A percentile compares a stretch with the other conserved stretches of the same genome.
Conservation (phyloP, 768 basidiomycete species). For the Chalciporus pseudorubinellus region DNA sequence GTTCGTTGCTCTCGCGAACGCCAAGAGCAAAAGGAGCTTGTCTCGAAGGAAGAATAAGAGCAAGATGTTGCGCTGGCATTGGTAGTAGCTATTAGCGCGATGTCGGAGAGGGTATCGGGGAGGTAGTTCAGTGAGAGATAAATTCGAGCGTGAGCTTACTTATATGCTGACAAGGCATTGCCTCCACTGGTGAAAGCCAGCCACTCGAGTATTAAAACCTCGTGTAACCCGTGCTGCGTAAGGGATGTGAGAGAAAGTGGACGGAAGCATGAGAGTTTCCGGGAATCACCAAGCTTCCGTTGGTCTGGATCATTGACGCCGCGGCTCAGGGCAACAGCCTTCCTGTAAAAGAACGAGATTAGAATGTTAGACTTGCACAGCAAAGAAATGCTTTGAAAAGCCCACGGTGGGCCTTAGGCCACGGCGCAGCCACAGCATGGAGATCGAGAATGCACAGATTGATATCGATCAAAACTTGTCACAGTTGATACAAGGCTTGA, state of each 20-base stretch:
- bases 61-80: constrained; percentile 29
- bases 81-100: constrained; percentile 4
- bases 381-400: constrained; percentile 18
- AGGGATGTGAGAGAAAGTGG: constrained; percentile 26
- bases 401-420: constrained; percentile 7
- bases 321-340: constrained; percentile 34
- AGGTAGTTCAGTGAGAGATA: constrained; percentile 20
- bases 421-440: constrained; percentile 21
- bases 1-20: constrained; percentile 36
- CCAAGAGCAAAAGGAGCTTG: constrained; percentile 37
- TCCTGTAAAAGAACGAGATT: constrained; percentile 28
- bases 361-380: constrained; percentile 31
- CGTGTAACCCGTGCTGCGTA: constrained; percentile 35
- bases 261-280: constrained; percentile 22
- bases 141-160: constrained; percentile 18
- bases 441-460: constrained; percentile 10
- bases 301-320: constrained; percentile 32
- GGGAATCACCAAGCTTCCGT: constrained; percentile 19
- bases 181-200: constrained; percentile 26
- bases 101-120: constrained; percentile 13
- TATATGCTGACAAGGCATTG: constrained; percentile 32
- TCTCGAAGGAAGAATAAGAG: constrained; percentile 32
- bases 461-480: constrained; percentile 3
- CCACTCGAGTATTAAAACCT: constrained; percentile 31
- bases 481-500: constrained; percentile 2